These are phyloP conservation scores for Geranium rotundifolium DNA, from an alignment of 345 rosid genomes.

Conservation along the genomic window DNA sequence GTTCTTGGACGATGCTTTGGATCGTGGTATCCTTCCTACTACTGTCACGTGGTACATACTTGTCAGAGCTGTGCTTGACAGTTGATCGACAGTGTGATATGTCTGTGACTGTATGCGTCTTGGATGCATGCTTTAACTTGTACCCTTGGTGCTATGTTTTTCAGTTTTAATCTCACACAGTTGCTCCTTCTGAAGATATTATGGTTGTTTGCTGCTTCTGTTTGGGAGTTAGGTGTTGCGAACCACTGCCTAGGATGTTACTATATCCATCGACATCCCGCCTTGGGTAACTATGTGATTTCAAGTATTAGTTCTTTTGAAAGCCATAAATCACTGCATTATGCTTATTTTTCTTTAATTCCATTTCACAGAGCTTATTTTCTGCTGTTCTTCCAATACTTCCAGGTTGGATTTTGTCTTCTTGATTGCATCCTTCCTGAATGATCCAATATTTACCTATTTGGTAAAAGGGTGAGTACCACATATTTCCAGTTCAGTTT, in stretches of 20 bases:
- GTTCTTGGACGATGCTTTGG: conserved; percentile 60
- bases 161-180: not conserved
- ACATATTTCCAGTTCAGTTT: not conserved
- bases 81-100: not conserved
- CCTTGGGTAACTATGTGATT: not conserved
- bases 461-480: not conserved
- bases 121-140: not conserved
- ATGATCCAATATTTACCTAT: not conserved
- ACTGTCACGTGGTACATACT: conserved; percentile 72
- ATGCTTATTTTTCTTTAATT: not conserved
- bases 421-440: not conserved
- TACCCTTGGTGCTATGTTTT: not conserved
- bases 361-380: no score
- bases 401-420: not conserved
- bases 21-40: conserved; percentile 47
- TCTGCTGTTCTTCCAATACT: not conserved
- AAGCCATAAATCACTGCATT: not conserved
- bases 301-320: not conserved
- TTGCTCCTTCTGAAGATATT: no score
- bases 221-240: not conserved
- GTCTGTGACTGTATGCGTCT: not conserved
- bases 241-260: not conserved
- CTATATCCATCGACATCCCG: not conserved
- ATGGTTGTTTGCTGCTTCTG: not conserved
- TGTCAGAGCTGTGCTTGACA: conserved; percentile 44